Evolutionary conservation across 202 grass and related monocot species (phyloP).

Genomic region (Zoysia matrella): DNA sequence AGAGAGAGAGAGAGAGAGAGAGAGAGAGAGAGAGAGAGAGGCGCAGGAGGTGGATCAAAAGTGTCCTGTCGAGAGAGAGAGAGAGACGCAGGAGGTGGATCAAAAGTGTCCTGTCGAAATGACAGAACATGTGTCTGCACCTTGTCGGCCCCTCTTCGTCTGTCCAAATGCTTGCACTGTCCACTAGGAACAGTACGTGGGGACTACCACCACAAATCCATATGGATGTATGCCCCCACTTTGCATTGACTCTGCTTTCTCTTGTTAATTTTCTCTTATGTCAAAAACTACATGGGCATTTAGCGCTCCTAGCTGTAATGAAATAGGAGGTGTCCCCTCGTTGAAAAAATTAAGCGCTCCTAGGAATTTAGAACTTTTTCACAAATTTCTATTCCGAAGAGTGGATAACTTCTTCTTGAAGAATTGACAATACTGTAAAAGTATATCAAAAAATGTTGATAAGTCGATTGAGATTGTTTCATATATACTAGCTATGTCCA

Average conservation of each 20-base stretch:
- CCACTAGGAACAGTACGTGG: background rate
- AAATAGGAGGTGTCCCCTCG: too few species aligned
- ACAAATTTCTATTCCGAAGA: too few species aligned
- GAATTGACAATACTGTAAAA: too few species aligned
- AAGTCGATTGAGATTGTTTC: too few species aligned
- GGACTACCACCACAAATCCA: background rate
- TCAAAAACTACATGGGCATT: too few species aligned
- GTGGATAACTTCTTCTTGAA: too few species aligned
- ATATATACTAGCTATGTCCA: too few species aligned
- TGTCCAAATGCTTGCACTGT: conserved; percentile 37
- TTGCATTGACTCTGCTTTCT: background rate
- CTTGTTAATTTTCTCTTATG: too few species aligned
- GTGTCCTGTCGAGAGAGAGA: conserved; percentile 47
- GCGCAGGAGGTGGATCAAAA: conserved; percentile 37
- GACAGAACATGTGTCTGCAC: conserved; percentile 47
- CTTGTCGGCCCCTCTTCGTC: background rate
- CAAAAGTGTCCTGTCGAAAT: conserved; percentile 60
- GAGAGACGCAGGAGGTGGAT: conserved; percentile 4
- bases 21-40: background rate
- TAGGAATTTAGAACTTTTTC: too few species aligned
- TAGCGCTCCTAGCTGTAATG: too few species aligned
- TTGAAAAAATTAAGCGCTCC: too few species aligned
- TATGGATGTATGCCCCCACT: background rate
- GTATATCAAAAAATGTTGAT: too few species aligned
- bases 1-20: background rate